A percentile compares a stretch with the other conserved stretches of the same genome.
Conservation (phyloP, 1,284 basidiomycete genomes). For the Xanthoconium separans region DNA sequence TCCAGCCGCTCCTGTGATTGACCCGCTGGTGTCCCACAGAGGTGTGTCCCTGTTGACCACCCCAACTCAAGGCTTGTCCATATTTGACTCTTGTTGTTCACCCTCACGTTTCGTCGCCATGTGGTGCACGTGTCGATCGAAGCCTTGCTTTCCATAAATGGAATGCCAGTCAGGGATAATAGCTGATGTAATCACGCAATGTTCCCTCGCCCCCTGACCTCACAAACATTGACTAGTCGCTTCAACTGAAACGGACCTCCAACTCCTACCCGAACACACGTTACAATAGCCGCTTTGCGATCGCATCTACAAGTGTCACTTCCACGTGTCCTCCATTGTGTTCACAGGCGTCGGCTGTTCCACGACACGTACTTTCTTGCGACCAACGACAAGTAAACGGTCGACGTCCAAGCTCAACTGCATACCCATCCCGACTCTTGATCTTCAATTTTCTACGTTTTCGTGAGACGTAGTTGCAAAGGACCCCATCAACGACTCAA, state of each 20-base stretch:
- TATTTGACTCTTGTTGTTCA: slow-evolving; percentile 1
- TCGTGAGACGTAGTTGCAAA: neutral
- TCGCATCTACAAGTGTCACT: too few relatives aligned
- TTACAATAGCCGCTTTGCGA: too few relatives aligned
- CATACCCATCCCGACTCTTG: too few relatives aligned
- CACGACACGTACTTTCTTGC: too few relatives aligned
- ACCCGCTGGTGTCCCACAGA: neutral
- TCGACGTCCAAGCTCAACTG: too few relatives aligned
- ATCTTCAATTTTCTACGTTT: neutral
- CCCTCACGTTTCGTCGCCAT: slow-evolving; percentile 6
- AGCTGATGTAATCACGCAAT: slow-evolving; percentile 8
- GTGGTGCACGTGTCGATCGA: slow-evolving; percentile 18
- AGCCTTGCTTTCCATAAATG: neutral
- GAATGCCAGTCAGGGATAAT: neutral
- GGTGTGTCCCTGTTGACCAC: slow-evolving; percentile 7
- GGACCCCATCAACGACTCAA: neutral
- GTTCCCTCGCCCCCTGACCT: too few relatives aligned
- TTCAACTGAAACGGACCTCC: too few relatives aligned
- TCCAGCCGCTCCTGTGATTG: neutral
- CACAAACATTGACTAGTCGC: too few relatives aligned
- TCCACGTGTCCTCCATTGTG: too few relatives aligned
- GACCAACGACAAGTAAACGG: too few relatives aligned
- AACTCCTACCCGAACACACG: too few relatives aligned
- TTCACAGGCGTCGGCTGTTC: too few relatives aligned
- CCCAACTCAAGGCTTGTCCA: neutral